These are phyloP conservation scores for Neonectria hederae DNA, from an alignment of 2,329 filamentous ascomycete species.

Conservation along the genomic window DNA sequence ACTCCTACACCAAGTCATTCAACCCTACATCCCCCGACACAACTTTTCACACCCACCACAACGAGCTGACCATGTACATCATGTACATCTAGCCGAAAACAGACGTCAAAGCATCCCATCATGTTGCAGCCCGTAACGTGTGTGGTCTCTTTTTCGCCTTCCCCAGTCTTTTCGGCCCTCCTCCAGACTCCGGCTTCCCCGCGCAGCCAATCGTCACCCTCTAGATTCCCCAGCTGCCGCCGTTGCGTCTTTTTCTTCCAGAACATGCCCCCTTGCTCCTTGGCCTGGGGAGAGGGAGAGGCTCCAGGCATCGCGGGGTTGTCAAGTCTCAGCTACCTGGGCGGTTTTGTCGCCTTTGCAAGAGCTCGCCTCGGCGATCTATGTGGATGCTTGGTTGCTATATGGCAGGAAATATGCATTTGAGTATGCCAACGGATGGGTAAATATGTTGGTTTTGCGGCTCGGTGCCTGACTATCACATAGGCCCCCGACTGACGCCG, in stretches of 20 bases:
- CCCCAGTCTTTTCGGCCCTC: conserved; percentile 21
- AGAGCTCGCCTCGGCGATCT: conserved; percentile 20
- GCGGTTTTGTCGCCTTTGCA: conserved; percentile 1
- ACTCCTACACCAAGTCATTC: conserved; percentile 19
- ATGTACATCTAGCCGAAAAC: conserved; percentile 27
- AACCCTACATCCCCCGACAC: conserved; percentile 25
- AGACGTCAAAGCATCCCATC: conserved; percentile 32
- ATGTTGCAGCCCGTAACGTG: conserved; percentile 33
- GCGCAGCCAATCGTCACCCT: conserved; percentile 30
- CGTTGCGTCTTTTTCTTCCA: conserved; percentile 27
- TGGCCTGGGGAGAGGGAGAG: neutral
- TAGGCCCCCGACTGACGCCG: conserved; percentile 9
- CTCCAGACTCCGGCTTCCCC: conserved; percentile 17
- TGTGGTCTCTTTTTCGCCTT: conserved; percentile 37
- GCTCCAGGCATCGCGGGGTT: conserved; percentile 10
- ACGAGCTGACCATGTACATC: conserved; percentile 29
- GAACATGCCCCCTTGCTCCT: conserved; percentile 18
- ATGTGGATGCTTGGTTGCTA: conserved; percentile 22
- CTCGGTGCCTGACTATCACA: conserved; percentile 29
- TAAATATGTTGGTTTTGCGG: neutral
- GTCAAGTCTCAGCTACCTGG: conserved; percentile 6
- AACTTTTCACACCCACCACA: conserved; percentile 22
- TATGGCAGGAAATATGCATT: conserved; percentile 17
- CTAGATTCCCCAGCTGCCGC: conserved; percentile 15
- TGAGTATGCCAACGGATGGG: neutral